phyloP scores from a whole-genome alignment of 768 basidiomycete species.

The Tephrocybe sp. region DNA sequence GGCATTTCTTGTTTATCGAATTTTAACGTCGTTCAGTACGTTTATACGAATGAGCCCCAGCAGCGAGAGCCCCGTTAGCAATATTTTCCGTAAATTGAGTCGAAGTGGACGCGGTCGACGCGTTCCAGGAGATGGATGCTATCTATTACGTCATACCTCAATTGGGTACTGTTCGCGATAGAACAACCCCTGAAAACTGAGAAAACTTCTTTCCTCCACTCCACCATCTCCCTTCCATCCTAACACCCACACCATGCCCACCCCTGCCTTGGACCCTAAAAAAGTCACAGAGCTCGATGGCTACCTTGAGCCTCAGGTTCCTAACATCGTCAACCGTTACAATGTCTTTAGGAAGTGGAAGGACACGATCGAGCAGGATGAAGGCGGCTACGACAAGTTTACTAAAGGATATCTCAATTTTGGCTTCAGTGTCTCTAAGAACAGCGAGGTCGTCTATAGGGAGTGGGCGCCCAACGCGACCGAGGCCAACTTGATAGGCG shows the following conservation, averaged over 20 bases:
- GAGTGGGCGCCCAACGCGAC: constrained; percentile 96
- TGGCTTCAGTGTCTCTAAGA: constrained; percentile 70
- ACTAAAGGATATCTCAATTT: constrained; percentile 77
- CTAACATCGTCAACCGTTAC: constrained; percentile 67
- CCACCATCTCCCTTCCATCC: constrained; percentile 17
- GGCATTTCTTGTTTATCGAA: too few relatives aligned
- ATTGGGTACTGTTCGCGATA: constrained; percentile 5
- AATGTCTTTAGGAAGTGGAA: constrained; percentile 74
- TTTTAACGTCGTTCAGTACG: too few relatives aligned
- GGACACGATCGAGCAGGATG: constrained; percentile 65
- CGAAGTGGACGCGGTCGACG: background rate
- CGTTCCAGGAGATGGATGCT: too few relatives aligned
- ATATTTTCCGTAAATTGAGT: background rate
- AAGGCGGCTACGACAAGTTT: constrained; percentile 83
- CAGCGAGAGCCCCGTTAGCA: too few relatives aligned
- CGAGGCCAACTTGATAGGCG: constrained; percentile 85
- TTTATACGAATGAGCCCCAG: too few relatives aligned
- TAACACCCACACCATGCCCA: constrained; percentile 32
- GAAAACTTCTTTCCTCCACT: constrained; percentile 12
- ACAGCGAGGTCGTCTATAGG: constrained; percentile 75
- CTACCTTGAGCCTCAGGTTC: constrained; percentile 72
- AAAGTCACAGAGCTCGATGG: constrained; percentile 62
- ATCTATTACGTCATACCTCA: constrained; percentile 18
- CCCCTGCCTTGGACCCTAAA: constrained; percentile 50
- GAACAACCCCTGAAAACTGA: background rate